phyloP scores from a whole-genome alignment of 2,329 filamentous ascomycete genomes.

The Ophiostoma pallidulum region DNA sequence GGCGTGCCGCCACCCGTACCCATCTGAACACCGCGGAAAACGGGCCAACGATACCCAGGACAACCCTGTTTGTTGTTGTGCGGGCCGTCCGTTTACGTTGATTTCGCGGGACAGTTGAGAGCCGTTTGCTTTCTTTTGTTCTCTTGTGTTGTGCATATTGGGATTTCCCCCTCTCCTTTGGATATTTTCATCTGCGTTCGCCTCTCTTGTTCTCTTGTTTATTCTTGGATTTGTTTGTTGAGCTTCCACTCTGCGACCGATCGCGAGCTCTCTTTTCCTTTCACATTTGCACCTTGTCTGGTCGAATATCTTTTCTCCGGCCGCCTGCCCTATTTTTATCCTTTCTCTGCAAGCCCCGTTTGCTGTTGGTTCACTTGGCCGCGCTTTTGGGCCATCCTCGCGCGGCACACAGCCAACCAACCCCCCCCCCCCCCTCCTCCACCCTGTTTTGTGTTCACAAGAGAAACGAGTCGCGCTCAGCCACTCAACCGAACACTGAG shows the following conservation, averaged over 20 bases:
- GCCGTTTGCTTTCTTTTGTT: too few relatives aligned
- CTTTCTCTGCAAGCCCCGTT: neutral
- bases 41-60: too few relatives aligned
- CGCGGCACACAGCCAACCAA: neutral
- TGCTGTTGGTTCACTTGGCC: constrained; percentile 5
- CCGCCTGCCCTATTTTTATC: constrained; percentile 10
- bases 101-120: too few relatives aligned
- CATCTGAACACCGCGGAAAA: too few relatives aligned
- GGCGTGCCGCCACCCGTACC: too few relatives aligned
- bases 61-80: too few relatives aligned
- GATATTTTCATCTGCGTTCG: constrained; percentile 2
- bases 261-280: neutral
- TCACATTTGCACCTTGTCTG: too few relatives aligned
- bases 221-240: neutral
- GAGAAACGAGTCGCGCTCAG: constrained; percentile 11
- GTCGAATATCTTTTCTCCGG: neutral
- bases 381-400: constrained; percentile 5
- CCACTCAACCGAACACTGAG: constrained; percentile 12
- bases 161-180: too few relatives aligned
- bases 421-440: neutral
- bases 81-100: too few relatives aligned
- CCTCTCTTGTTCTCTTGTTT: too few relatives aligned
- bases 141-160: too few relatives aligned
- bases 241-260: too few relatives aligned
- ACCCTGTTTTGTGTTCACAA: constrained; percentile 5